Evolutionary conservation across 306 rosid genomes (phyloP), one percentile per base, ranked within the genome.

Genomic region (Trifolium dubium): DNA sequence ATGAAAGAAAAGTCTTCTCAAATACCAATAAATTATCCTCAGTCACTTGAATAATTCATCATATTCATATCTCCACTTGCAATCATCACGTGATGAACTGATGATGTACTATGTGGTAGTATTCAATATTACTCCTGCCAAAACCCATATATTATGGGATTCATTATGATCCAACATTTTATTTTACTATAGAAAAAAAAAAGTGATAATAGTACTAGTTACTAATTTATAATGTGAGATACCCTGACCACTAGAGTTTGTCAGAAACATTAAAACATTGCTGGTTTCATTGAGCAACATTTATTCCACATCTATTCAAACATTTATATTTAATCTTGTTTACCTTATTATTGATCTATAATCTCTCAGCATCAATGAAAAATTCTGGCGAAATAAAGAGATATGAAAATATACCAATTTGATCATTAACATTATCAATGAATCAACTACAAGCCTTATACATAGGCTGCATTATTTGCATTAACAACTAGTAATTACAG

Each of bases 11-110:
- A 43, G 69, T 15, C 15, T 3, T n/a, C 70, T 47, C 19, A 41
- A 23, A 23, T 34, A 69, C 43, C 56, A 60, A 47, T n/a, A 61
- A 61, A 60, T 17, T 23, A 50, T 43, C 19, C 60, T 30, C 37
- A 1, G 14, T 61, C 64, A 70, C 58, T 44, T 62, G 47, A 28
- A 19, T 47, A 41, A 13, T 29, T 43, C 23, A 46, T 35, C 59
- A 58, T 46, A 47, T 47, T 59, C 59, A 58, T 47, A 47, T 49
- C 54, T 49, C 9, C 19, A 60, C 71, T 47, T 60, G 46, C 61
- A 46, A 77, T 35, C 71, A 77, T 77, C 81, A 69, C 71, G 76
- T 69, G 81, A 37, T 23, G 23, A 23, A 23, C 23, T 23, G 23
- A 23, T 23, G 2, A 49, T 69, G 71, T 77, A 69, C 56, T 37